Base-by-base conservation (phyloP, 2,329 filamentous ascomycete species). In the Aspergillus nomiae region DNA sequence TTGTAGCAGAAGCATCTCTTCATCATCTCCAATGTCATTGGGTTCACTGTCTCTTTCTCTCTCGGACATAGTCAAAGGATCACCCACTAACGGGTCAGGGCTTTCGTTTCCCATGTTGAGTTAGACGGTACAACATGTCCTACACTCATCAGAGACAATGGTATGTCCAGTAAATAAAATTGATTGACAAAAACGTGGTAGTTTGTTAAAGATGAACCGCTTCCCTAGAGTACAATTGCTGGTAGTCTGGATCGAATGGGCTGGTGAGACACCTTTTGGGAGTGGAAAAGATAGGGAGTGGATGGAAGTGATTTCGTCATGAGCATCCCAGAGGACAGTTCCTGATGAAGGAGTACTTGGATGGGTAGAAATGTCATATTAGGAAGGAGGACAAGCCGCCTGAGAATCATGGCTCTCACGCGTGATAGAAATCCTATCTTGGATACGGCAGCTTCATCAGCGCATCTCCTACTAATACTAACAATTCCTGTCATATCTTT, bases 1-100 rank as follows among this genome's bases (percentile, higher is more conserved):
- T 28, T 62, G 66, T 11, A 71, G 43, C 19, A 71, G 59, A 21
- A 70, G 36, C 19, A 70, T 30, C 21, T 71, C 68, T n/a, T 69
- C 67, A 26, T 65, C 67, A 21, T 64, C 56, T 16, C 66, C 65
- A 45, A 64, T 66, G 26, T 48, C 55, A 43, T 48, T 56, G 7
- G 6, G 30, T 19, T 59, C 55, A 34, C 50, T 46, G 24, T 43
- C 46, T 16, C n/a, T 32, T 50, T 56, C 21, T 26, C 9, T 41
- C 24, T 24, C n/a, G 19, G 53, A 30, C 2, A 21, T 21, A n/a
- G 21, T 4, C 9, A 48, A 41, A 43, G 16, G 10, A 11, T 58
- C 63, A 4, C 19, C 43, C 21, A 19, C 45, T 11, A 21, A 32
- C 9, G 48, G 12, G 16, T 19, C 2, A 21, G 41, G 12, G 8